A percentile compares a stretch with the other conserved stretches of the same genome.
These are phyloP conservation scores for Stephania yunnanensis DNA, from an alignment of 164 flowering plant species.

Conservation along the genomic window DNA sequence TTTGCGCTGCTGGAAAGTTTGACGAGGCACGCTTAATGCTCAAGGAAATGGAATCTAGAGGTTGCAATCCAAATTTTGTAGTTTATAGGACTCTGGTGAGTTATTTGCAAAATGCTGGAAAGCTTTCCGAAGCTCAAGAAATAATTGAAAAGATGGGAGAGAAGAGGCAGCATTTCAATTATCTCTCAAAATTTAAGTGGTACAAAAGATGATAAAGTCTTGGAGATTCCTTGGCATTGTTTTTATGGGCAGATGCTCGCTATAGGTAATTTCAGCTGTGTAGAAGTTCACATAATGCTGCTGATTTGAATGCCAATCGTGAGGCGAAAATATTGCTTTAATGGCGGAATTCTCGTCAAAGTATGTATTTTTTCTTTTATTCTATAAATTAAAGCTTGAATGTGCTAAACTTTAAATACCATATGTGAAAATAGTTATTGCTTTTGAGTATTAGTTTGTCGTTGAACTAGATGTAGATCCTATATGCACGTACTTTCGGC, in stretches of 20 bases:
- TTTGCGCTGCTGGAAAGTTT: constrained; percentile 65
- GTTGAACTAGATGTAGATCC: neutral
- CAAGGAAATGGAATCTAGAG: constrained; percentile 71
- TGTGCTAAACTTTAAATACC: neutral
- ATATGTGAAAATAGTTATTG: neutral
- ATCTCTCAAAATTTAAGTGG: constrained; percentile 44
- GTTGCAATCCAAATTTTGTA: constrained; percentile 78
- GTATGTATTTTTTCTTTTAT: neutral
- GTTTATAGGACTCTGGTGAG: constrained; percentile 72
- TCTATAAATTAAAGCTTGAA: neutral
- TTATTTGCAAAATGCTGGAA: constrained; percentile 67
- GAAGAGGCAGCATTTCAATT: constrained; percentile 58
- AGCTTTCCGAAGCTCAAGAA: constrained; percentile 57
- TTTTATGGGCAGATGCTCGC: constrained; percentile 4
- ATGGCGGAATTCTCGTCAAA: neutral
- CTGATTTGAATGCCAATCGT: neutral
- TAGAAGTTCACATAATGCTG: neutral
- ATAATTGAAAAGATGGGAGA: constrained; percentile 58
- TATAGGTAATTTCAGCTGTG: neutral
- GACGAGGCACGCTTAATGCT: constrained; percentile 67
- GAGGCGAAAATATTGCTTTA: neutral
- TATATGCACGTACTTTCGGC: neutral
- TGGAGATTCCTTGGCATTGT: constrained; percentile 1
- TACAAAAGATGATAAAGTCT: constrained; percentile 40
- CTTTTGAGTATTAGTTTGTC: neutral